These are phyloP conservation scores for Strigomonas culicis DNA, from an alignment of 208 protist genomes.

Conservation along the genomic window DNA sequence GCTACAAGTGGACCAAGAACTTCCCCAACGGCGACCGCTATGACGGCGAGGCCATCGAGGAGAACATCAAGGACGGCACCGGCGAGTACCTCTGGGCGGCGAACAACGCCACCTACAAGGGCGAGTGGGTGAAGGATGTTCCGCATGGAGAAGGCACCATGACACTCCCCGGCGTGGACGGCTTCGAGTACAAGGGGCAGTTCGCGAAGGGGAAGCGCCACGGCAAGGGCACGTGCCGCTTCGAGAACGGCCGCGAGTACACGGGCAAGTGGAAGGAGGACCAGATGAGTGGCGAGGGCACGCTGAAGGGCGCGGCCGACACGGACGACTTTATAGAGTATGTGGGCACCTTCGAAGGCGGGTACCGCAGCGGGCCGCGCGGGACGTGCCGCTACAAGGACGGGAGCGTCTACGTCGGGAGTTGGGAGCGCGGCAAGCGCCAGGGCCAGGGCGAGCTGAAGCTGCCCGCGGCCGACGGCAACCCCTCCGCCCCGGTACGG, in stretches of 20 bases:
- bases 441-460: conserved; percentile 60
- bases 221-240: conserved; percentile 68
- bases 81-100: conserved; percentile 62
- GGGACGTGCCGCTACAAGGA: conserved; percentile 68
- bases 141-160: conserved; percentile 65
- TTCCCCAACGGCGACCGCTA: conserved; percentile 74
- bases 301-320: conserved; percentile 35
- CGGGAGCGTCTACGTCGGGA: conserved; percentile 71
- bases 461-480: conserved; percentile 16
- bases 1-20: conserved; percentile 52
- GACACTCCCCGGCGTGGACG: conserved; percentile 35
- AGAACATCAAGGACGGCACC: conserved; percentile 61
- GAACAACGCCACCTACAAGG: conserved; percentile 52
- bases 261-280: conserved; percentile 78
- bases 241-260: conserved; percentile 71
- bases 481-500: conserved; percentile 15
- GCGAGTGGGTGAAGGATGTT: conserved; percentile 41
- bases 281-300: conserved; percentile 76
- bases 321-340: conserved; percentile 69
- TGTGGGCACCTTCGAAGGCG: conserved; percentile 50
- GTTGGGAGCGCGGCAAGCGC: conserved; percentile 56
- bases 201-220: conserved; percentile 57
- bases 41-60: conserved; percentile 49
- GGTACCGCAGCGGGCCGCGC: conserved; percentile 47
- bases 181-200: conserved; percentile 64